Evolutionary conservation across 2,329 filamentous ascomycete species (phyloP).

Genomic region (Ceratocystis cubensis): DNA sequence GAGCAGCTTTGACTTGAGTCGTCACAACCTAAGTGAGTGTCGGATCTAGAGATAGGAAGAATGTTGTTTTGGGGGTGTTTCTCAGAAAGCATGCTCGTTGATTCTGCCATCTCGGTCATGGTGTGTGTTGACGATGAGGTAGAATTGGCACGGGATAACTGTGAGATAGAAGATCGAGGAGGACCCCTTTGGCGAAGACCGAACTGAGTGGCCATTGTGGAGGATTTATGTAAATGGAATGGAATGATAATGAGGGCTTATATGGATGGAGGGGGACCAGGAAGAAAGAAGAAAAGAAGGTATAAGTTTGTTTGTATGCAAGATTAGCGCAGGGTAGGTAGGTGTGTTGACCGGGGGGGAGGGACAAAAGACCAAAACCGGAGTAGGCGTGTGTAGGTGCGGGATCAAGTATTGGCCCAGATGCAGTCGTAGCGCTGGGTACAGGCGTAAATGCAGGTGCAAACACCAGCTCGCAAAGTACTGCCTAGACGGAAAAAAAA

Average conservation of each 20-base stretch:
- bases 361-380: background rate
- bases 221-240: background rate
- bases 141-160: slow-evolving; percentile 4
- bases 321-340: background rate
- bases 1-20: no score
- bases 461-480: background rate
- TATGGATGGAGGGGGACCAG: background rate
- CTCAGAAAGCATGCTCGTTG: background rate
- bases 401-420: background rate
- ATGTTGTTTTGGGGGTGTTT: no score
- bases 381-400: slow-evolving; percentile 8
- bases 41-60: no score
- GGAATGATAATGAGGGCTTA: background rate
- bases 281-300: background rate
- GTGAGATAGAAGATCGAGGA: slow-evolving; percentile 4
- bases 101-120: slow-evolving; percentile 7
- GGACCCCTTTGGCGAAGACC: slow-evolving; percentile 1
- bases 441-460: slow-evolving; percentile 4
- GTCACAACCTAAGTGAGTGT: no score
- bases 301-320: background rate
- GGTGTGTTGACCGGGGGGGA: background rate
- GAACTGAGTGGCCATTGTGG: slow-evolving; percentile 8
- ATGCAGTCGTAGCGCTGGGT: background rate
- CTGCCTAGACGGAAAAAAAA: background rate
- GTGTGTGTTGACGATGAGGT: background rate